Evolutionary conservation across 139 green algal genomes (phyloP).

Genomic region (Klebsormidium nitens): DNA sequence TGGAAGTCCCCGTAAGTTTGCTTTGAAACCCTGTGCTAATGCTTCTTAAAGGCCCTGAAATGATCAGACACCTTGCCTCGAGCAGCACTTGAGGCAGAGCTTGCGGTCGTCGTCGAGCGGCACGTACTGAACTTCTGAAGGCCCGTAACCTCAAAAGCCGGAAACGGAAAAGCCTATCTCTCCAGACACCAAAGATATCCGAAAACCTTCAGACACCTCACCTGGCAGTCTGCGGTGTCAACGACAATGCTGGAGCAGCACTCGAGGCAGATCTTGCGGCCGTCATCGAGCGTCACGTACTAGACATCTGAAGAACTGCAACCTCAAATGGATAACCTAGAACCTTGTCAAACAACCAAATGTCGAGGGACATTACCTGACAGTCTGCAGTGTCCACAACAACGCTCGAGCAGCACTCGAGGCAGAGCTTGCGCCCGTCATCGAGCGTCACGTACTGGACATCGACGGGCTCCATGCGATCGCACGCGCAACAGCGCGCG

Average conservation of each 20-base stretch:
- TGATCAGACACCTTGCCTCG: constrained; percentile 48
- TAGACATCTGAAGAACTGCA: too few species aligned
- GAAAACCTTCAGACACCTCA: too few species aligned
- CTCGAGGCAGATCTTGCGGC: constrained; percentile 67
- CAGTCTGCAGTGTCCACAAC: constrained; percentile 70
- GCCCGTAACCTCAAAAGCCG: too few species aligned
- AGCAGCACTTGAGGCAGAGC: constrained; percentile 68
- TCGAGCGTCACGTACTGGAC: constrained; percentile 49
- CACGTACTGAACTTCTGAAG: too few species aligned
- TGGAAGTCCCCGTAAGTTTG: too few species aligned
- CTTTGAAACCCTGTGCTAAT: neutral
- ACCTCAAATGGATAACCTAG: neutral
- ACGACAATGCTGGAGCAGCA: constrained; percentile 68
- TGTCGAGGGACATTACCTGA: constrained; percentile 43
- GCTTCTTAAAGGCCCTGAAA: constrained; percentile 54
- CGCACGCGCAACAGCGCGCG: constrained; percentile 52
- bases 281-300: constrained; percentile 58
- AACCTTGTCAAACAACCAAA: constrained; percentile 53
- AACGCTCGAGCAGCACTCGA: constrained; percentile 63
- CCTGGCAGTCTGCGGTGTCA: constrained; percentile 61
- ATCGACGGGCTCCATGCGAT: constrained; percentile 33
- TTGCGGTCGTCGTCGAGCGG: too few species aligned
- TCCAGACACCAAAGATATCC: too few species aligned
- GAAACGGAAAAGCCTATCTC: too few species aligned
- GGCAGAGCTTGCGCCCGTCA: constrained; percentile 73